Conservation (phyloP, 2,329 filamentous ascomycete species). For the Cytospora paraplurivora region DNA sequence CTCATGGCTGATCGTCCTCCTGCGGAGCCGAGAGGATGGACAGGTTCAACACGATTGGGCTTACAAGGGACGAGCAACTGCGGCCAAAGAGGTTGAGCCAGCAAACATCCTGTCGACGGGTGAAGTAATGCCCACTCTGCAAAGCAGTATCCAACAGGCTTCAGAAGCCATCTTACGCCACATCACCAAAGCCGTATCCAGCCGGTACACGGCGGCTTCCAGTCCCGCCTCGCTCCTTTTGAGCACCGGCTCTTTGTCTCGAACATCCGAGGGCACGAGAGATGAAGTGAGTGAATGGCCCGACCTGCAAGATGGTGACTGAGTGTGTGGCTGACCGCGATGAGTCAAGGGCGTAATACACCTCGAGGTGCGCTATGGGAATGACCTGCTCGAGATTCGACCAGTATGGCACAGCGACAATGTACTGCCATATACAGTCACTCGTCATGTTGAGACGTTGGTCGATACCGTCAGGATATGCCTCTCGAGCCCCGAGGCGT, state of each 20-base stretch:
- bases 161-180: conserved; percentile 35
- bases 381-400: conserved; percentile 38
- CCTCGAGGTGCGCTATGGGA: conserved; percentile 37
- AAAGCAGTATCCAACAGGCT: conserved; percentile 37
- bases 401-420: conserved; percentile 46
- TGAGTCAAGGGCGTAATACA: conserved; percentile 37
- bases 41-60: conserved; percentile 44
- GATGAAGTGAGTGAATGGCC: conserved; percentile 33
- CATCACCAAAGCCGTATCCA: conserved; percentile 26
- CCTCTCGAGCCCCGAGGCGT: conserved; percentile 34
- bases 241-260: conserved; percentile 29
- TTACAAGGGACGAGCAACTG: conserved; percentile 33
- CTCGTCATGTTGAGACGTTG: conserved; percentile 45
- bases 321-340: conserved; percentile 5
- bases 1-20: conserved; percentile 48
- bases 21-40: conserved; percentile 45
- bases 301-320: too few species aligned
- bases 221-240: conserved; percentile 24
- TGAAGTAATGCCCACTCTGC: conserved; percentile 36
- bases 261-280: conserved; percentile 23
- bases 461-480: conserved; percentile 43
- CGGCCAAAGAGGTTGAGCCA: conserved; percentile 26
- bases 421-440: conserved; percentile 46
- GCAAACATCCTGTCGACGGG: conserved; percentile 35
- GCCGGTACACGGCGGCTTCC: not conserved